Conservation (phyloP, 2,329 filamentous ascomycete species). For the Zymoseptoria passerinii region DNA sequence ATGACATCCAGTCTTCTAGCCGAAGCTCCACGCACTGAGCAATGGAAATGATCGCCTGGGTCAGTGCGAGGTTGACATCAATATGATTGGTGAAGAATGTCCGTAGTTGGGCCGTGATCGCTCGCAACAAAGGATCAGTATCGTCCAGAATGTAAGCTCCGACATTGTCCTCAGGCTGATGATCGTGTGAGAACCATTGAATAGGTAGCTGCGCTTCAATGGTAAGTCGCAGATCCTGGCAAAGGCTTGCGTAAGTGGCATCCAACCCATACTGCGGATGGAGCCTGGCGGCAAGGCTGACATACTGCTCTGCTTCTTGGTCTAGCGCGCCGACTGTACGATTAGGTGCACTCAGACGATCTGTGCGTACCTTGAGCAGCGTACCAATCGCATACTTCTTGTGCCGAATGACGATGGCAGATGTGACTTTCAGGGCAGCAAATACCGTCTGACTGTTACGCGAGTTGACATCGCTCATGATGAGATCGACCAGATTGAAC, state of each 20-base stretch:
- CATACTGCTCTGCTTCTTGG: conserved; percentile 64
- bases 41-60: conserved; percentile 72
- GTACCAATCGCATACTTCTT: conserved; percentile 77
- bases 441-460: conserved; percentile 80
- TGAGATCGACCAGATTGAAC: conserved; percentile 88
- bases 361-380: conserved; percentile 58
- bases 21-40: conserved; percentile 77
- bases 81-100: conserved; percentile 85
- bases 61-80: conserved; percentile 82
- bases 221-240: conserved; percentile 54
- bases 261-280: conserved; percentile 64
- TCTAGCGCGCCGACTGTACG: conserved; percentile 68
- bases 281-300: conserved; percentile 58
- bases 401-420: conserved; percentile 77
- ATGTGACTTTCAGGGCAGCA: conserved; percentile 79
- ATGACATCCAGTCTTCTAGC: conserved; percentile 84
- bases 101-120: conserved; percentile 53
- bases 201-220: conserved; percentile 25
- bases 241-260: conserved; percentile 60
- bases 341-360: conserved; percentile 46
- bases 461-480: conserved; percentile 76
- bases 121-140: conserved; percentile 50
- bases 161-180: conserved; percentile 1
- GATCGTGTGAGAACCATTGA: not conserved
- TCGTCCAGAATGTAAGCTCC: conserved; percentile 29